These are phyloP conservation scores for Melaleuca quinquenervia DNA, from an alignment of 345 rosid species.

Conservation along the genomic window DNA sequence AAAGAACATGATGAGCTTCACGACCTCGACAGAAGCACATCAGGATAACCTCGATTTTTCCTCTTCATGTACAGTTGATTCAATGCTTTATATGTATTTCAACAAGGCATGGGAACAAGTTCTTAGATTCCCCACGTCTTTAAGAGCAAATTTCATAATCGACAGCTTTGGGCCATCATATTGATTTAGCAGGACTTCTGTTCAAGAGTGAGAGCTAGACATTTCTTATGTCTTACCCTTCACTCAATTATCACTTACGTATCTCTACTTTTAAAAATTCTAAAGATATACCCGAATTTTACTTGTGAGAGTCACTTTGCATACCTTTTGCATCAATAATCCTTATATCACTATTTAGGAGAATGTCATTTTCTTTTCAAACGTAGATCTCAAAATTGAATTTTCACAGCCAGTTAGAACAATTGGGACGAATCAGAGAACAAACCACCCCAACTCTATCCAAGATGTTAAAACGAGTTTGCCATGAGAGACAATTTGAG, in stretches of 20 bases:
- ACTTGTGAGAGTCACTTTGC: not conserved
- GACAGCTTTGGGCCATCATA: not conserved
- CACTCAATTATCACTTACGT: not conserved
- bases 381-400: not conserved
- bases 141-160: not conserved
- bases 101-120: not conserved
- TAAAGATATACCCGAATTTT: not conserved
- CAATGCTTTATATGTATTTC: not conserved
- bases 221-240: not conserved
- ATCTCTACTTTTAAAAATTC: not conserved
- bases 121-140: not conserved
- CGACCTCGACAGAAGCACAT: not conserved
- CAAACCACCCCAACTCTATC: not conserved
- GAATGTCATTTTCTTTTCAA: not conserved
- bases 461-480: not conserved
- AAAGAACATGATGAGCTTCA: not conserved
- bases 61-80: not conserved
- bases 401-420: not conserved
- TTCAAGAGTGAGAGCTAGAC: not conserved
- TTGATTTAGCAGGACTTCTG: not conserved
- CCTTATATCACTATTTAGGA: not conserved
- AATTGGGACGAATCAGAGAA: not conserved
- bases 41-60: not conserved
- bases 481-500: not conserved
- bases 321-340: fast-evolving